Base-by-base conservation (phyloP, 1,139 yeast species). In the Ogataea hybrid region DNA sequence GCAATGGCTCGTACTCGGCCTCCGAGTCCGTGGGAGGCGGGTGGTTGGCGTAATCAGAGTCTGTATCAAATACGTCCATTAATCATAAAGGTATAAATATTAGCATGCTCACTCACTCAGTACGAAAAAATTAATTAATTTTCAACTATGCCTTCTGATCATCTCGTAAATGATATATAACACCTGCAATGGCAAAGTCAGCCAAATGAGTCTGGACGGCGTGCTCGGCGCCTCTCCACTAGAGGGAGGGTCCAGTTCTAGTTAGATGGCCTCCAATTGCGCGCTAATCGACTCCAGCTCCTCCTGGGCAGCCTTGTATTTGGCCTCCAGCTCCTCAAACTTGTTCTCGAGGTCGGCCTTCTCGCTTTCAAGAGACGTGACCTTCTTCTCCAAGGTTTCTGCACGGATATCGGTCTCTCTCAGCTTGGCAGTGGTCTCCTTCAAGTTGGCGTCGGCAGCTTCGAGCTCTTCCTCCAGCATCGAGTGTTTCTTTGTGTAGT, bases 391-490 rank as follows among this genome's bases (percentile, higher is more conserved):
- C 69, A 89, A 79, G 70, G 88, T 96, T 71, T 94, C 98, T 53
- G 95, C 95, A 73, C 89, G 88, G 71, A 94, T 82, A 63, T 94
- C 99, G 48, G 96, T 83, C 66, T 88, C 96, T 69, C 97, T 88
- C 67, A 90, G 79, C 74, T 89, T 88, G 62, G 84, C 90, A 53
- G 96, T 88, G 53, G 97, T 87, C 67, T 86, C 95, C 70, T 89
- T 86, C 75, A 89, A 78, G 73, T 86, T 85, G 66, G 82, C 79
- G 68, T 92, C 97, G 47, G 95, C 85, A 63, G 79, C 85, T 71
- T 92, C 99, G 64, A 92, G 77, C 66, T 90, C 96, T 54, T 86
- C 94, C 70, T 94, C 98, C 67, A 92, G 80, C 60, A 83, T 82
- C 62, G 86, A 86, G 68, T 87, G 84, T 79, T 90, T 92, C 79